Conservation (phyloP, 2,329 filamentous ascomycete species). For the Fusarium scirpi region DNA sequence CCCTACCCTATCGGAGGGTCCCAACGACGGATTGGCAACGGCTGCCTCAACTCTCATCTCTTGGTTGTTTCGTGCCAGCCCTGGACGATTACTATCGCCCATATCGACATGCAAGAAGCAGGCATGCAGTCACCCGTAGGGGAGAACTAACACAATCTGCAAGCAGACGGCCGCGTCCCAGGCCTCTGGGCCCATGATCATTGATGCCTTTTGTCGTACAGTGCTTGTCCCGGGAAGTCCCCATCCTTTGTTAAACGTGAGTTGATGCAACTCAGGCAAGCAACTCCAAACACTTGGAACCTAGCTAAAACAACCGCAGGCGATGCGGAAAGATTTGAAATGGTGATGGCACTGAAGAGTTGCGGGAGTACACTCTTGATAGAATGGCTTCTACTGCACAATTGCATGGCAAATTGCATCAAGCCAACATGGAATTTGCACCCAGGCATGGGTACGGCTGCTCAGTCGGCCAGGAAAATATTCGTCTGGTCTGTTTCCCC, state of each 20-base stretch:
- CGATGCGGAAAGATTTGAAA: background rate
- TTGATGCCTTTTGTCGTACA: slow-evolving; percentile 25
- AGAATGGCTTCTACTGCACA: background rate
- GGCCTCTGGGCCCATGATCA: slow-evolving; percentile 39
- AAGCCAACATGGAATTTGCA: slow-evolving; percentile 13
- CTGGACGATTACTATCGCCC: slow-evolving; percentile 16
- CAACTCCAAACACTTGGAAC: slow-evolving; percentile 13
- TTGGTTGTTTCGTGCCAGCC: background rate
- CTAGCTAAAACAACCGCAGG: background rate
- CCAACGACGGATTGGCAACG: slow-evolving; percentile 12
- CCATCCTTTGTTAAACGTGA: slow-evolving; percentile 30
- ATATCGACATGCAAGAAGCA: slow-evolving; percentile 21
- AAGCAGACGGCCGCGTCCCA: slow-evolving; percentile 44
- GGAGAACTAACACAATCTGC: slow-evolving; percentile 32
- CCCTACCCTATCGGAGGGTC: slow-evolving; percentile 4
- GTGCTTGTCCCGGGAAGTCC: slow-evolving; percentile 40
- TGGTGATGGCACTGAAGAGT: slow-evolving; percentile 2
- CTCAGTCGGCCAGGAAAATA: slow-evolving; percentile 26
- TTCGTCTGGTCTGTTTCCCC: slow-evolving; percentile 32
- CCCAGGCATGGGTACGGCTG: background rate
- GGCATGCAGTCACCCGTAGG: slow-evolving; percentile 33
- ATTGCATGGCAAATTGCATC: slow-evolving; percentile 8
- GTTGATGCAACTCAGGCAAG: slow-evolving; percentile 21
- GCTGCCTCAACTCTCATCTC: slow-evolving; percentile 1
- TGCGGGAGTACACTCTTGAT: slow-evolving; percentile 10